Base-by-base conservation (phyloP, 116 monocot genomes). In the Thalassia testudinum region DNA sequence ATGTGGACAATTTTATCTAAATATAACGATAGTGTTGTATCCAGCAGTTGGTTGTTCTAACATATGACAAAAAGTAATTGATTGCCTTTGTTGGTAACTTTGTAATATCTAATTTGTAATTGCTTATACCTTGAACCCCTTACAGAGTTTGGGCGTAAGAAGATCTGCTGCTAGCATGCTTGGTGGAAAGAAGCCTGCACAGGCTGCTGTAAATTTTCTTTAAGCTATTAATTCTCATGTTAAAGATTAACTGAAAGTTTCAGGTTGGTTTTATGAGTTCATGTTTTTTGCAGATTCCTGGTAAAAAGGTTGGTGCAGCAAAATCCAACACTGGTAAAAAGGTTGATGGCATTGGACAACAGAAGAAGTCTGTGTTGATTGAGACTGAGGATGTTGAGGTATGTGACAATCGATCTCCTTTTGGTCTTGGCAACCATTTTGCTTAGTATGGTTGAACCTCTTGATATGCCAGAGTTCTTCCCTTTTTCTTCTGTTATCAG, bases 111-210 rank as follows among this genome's bases (percentile, higher is more conserved):
- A 34, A 34, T 10, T 34, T 34, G 6, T 34, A 10, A 45, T 45
- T 45, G 4, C 45, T 45, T 16, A 40, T 45, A 4, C 15, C 4
- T n/a, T 20, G 19, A 45, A 15, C 45, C 19, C 4, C 15, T 45
- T 20, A 12, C 62, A 62, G 62, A 62, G 24, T 44, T 20, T 72
- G 49, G 67, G 68, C 49, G 75, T 82, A 26, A 86, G 73, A 66
- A 82, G 82, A 71, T 99, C 99, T 19, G 99, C 99, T 20, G 90
- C 86, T 60, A 99, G 99, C 63, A 99, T 99, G 99, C 86, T 99
- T 54, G 90, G 79, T 59, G 90, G 99, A 61, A 99, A 83, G 78
- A 99, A 69, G 53, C 66, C 86, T 61, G 73, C 72, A 24, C 90
- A 82, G 45, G 53, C 78, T 64, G 64, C 60, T 61, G 90, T 99